Base-by-base conservation (phyloP, 208 protist species). In the Strigomonas culicis region DNA sequence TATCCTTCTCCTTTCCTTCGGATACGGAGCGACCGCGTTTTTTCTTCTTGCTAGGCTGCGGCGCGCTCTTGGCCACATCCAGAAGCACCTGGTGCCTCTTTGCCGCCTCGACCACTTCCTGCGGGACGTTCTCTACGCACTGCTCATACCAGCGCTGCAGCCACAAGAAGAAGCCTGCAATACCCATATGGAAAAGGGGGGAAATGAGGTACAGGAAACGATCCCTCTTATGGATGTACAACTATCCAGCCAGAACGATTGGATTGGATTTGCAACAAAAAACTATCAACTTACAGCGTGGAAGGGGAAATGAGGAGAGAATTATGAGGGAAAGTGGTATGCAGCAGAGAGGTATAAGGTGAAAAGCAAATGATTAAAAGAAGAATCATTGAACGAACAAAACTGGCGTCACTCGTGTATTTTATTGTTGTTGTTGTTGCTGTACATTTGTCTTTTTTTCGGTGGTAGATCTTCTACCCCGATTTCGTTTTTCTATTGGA, bases 141-240 rank as follows among this genome's bases (percentile, higher is more conserved):
- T 83, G 58, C 0, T 53, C 74, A 59, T 96, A 96, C 74, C 74
- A 90, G 22, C 81, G 77, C 80, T 93, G 80, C 47, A 96, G 75
- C 88, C 90, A 96, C 66, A 94, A 49, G 62, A 89, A 96, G 44
- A 96, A 96, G 25, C 90, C 90, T 1, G 90, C 90, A 70, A 96
- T 94, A 49, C 90, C 90, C 90, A 96, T 96, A 59, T 56, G 22
- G 3, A 4, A 43, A 2, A 49, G 46, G 32, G 15, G 10, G 22
- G 46, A 17, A 8, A 19, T 50, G n/a, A 25, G 34, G 2, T 25
- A 59, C 17, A 21, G 30, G 21, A n/a, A 51, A 21, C 19, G 19
- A 19, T 47, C 41, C 41, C 15, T 47, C 19, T 47, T 19, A 47
- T 47, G 19, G 13, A 47, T 47, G 19, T 19, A 47, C 41, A 47